Evolutionary conservation across 768 basidiomycete species (phyloP).

Genomic region (Tricholoma hemisulphureum): DNA sequence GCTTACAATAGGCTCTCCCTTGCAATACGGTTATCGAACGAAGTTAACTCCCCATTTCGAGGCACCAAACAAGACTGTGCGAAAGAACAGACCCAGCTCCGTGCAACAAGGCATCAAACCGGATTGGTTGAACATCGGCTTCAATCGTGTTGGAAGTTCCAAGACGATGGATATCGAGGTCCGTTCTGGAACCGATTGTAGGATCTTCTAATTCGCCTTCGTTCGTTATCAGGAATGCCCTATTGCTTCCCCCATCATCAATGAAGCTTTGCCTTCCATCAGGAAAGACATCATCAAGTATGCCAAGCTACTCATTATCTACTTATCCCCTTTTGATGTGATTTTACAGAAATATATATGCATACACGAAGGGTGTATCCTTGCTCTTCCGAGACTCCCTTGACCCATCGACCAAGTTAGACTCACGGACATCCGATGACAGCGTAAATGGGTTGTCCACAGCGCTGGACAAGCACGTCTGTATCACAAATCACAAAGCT

Average conservation of each 20-base stretch:
- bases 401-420: constrained; percentile 25
- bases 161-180: constrained; percentile 92
- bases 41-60: constrained; percentile 98
- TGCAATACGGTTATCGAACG: constrained; percentile 90
- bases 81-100: constrained; percentile 21
- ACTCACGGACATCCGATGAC: constrained; percentile 19
- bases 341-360: constrained; percentile 62
- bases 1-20: constrained; percentile 78
- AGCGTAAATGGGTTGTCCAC: constrained; percentile 36
- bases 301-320: constrained; percentile 17
- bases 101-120: constrained; percentile 36
- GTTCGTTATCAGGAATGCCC: constrained; percentile 75
- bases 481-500: constrained; percentile 79
- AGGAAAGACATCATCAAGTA: constrained; percentile 70
- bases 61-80: constrained; percentile 51
- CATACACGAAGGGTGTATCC: constrained; percentile 86
- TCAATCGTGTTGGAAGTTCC: constrained; percentile 75
- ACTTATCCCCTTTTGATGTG: background rate
- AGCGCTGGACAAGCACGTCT: constrained; percentile 61
- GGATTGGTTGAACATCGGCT: constrained; percentile 83
- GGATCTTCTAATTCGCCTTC: background rate
- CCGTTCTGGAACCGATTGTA: background rate
- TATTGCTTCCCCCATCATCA: constrained; percentile 81
- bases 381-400: constrained; percentile 86
- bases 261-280: constrained; percentile 58